These are phyloP conservation scores for Cokeromyces recurvatus DNA, from an alignment of 371 early-diverging fungal genomes.

Conservation along the genomic window DNA sequence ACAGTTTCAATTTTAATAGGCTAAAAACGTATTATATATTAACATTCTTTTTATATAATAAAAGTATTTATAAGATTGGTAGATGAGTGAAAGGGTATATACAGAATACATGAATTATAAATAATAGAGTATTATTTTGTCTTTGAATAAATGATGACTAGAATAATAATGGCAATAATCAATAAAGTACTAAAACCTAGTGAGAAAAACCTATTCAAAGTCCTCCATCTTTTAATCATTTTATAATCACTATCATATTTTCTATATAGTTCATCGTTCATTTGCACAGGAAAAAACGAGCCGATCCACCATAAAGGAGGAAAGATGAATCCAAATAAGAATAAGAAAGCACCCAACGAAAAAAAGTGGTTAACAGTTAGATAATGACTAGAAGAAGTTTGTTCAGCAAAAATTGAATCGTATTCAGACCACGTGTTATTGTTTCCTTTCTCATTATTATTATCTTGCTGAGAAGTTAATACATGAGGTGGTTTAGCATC, in stretches of 20 bases:
- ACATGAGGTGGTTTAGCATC: not conserved
- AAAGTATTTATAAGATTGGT: too few relatives aligned
- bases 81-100: too few relatives aligned
- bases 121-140: not conserved
- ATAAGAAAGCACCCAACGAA: constrained; percentile 28
- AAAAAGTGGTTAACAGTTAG: constrained; percentile 8
- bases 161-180: constrained; percentile 24
- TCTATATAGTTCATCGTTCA: not conserved
- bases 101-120: too few relatives aligned
- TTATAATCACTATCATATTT: constrained; percentile 16
- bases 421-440: constrained; percentile 1
- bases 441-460: too few relatives aligned
- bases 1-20: too few relatives aligned
- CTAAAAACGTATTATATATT: too few relatives aligned
- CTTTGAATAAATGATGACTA: constrained; percentile 16
- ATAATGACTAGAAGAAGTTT: not conserved
- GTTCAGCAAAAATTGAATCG: not conserved
- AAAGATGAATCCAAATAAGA: constrained; percentile 34
- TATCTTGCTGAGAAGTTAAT: not conserved
- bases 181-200: constrained; percentile 34
- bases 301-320: constrained; percentile 46
- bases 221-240: constrained; percentile 35
- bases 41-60: too few relatives aligned
- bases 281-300: constrained; percentile 20
- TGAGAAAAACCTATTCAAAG: constrained; percentile 30